phyloP scores from a whole-genome alignment of 2,329 filamentous ascomycete genomes.

The Beauveria australis region DNA sequence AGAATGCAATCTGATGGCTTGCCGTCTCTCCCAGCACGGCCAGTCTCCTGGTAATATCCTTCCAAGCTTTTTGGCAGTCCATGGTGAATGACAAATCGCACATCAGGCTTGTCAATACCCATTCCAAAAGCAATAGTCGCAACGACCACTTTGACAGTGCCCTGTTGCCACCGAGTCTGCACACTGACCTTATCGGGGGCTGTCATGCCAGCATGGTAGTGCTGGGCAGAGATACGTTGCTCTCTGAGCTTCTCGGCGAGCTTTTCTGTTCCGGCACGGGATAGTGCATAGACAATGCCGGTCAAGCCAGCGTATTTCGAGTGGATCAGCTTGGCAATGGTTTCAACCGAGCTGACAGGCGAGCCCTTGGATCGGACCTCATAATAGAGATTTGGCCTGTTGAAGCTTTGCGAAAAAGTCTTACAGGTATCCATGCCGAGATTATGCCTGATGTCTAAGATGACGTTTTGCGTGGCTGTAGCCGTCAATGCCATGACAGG shows the following conservation, averaged over 20 bases:
- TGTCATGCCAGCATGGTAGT: conserved; percentile 80
- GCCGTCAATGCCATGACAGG: conserved; percentile 93
- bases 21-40: conserved; percentile 86
- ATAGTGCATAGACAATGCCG: conserved; percentile 90
- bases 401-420: conserved; percentile 87
- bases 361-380: conserved; percentile 69
- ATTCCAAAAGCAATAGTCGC: conserved; percentile 98
- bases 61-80: conserved; percentile 90
- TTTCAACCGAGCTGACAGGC: conserved; percentile 33
- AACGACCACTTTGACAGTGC: conserved; percentile 78
- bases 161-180: conserved; percentile 76
- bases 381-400: conserved; percentile 89
- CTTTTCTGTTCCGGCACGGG: conserved; percentile 72
- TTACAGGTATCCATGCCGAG: conserved; percentile 74
- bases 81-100: conserved; percentile 93
- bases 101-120: conserved; percentile 98
- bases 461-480: conserved; percentile 89
- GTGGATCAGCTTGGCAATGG: conserved; percentile 60
- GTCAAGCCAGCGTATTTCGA: conserved; percentile 61
- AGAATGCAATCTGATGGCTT: conserved; percentile 81
- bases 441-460: conserved; percentile 84
- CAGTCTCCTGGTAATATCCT: conserved; percentile 97
- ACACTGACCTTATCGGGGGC: conserved; percentile 59
- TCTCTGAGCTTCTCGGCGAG: conserved; percentile 63
- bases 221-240: conserved; percentile 61